Conservation (phyloP, 2,329 filamentous ascomycete genomes). For the Celoporthe dispersa region DNA sequence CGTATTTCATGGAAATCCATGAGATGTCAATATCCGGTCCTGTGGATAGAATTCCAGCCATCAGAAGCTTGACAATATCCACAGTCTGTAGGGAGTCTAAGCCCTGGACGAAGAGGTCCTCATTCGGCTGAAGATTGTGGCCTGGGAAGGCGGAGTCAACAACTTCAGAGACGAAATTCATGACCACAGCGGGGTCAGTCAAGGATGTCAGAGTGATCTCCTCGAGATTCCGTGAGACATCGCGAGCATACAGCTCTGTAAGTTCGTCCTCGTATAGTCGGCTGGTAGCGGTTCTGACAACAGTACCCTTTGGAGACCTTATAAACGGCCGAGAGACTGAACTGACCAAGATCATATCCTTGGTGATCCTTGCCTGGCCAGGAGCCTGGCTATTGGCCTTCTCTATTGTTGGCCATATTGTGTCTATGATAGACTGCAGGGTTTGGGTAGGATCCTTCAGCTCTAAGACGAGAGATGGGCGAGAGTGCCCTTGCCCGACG, state of each 20-base stretch:
- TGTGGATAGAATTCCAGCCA: slow-evolving; percentile 20
- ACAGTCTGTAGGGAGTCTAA: slow-evolving; percentile 31
- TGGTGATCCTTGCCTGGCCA: slow-evolving; percentile 19
- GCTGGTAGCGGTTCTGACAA: slow-evolving; percentile 13
- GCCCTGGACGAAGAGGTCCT: slow-evolving; percentile 31
- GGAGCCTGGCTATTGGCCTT: slow-evolving; percentile 19
- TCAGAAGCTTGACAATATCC: slow-evolving; percentile 29
- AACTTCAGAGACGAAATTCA: slow-evolving; percentile 20
- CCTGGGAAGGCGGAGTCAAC: slow-evolving; percentile 24
- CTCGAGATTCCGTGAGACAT: slow-evolving; percentile 16
- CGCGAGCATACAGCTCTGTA: slow-evolving; percentile 9
- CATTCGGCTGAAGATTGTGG: slow-evolving; percentile 8
- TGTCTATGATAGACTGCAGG: slow-evolving; percentile 11
- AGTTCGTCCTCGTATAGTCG: slow-evolving; percentile 9
- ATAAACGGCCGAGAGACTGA: slow-evolving; percentile 5
- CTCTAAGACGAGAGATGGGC: slow-evolving; percentile 19
- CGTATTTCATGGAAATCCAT: slow-evolving; percentile 24
- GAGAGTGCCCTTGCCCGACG: slow-evolving; percentile 16
- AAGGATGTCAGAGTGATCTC: slow-evolving; percentile 2
- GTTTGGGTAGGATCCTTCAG: slow-evolving; percentile 9
- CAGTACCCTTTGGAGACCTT: slow-evolving; percentile 22
- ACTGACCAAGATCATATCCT: slow-evolving; percentile 19
- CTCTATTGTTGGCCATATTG: slow-evolving; percentile 25
- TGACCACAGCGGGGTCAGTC: not conserved
- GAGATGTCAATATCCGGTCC: not conserved